Conservation (phyloP, 495 filamentous ascomycete genomes). For the Immersiella caudata region DNA sequence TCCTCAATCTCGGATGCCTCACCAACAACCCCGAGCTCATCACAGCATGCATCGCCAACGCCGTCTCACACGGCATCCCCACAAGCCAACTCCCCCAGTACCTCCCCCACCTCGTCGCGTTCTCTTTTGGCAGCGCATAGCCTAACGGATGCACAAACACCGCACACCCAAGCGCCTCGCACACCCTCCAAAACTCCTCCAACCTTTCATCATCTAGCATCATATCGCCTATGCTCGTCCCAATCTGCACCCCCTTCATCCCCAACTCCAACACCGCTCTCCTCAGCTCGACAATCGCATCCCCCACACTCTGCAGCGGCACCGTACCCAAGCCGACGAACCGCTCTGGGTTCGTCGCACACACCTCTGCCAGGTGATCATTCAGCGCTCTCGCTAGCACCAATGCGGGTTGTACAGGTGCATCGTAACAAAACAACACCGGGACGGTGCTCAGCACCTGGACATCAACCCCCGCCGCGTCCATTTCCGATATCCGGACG, state of each 20-base stretch:
- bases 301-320: constrained; percentile 54
- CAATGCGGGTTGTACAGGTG: constrained; percentile 20
- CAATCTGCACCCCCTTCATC: constrained; percentile 34
- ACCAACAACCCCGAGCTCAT: constrained; percentile 30
- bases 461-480: constrained; percentile 35
- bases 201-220: constrained; percentile 29
- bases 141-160: constrained; percentile 37
- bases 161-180: constrained; percentile 27
- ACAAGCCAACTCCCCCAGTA: constrained; percentile 35
- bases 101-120: constrained; percentile 25
- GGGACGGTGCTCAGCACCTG: constrained; percentile 38
- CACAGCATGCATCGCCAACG: constrained; percentile 33
- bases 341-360: constrained; percentile 9
- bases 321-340: constrained; percentile 34
- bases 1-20: constrained; percentile 28
- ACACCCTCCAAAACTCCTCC: constrained; percentile 31
- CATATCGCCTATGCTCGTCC: constrained; percentile 23
- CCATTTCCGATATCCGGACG: constrained; percentile 32
- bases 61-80: constrained; percentile 38
- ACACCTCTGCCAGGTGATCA: constrained; percentile 28
- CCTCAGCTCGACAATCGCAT: constrained; percentile 66
- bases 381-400: constrained; percentile 30
- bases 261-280: constrained; percentile 14
- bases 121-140: constrained; percentile 32
- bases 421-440: constrained; percentile 37